Evolutionary conservation across 1,284 basidiomycete genomes (phyloP).

Genomic region (Cerrena zonata): DNA sequence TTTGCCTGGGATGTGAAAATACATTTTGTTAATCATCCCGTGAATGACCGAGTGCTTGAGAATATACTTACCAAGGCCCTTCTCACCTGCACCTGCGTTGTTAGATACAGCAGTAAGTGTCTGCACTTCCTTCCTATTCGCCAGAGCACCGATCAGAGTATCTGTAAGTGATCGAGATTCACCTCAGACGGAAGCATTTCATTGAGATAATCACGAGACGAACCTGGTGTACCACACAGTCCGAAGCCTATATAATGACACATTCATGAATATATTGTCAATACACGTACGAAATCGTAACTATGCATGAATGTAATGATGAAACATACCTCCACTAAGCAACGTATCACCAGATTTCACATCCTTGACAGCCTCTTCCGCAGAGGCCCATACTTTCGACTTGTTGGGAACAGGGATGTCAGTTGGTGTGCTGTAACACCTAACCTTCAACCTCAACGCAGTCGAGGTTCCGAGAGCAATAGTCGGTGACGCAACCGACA

Average conservation of each 20-base stretch:
- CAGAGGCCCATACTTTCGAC: constrained; percentile 49
- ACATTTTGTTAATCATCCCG: too few species aligned
- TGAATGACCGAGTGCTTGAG: too few species aligned
- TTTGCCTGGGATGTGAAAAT: constrained; percentile 47
- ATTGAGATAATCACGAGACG: not conserved
- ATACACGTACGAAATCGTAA: not conserved
- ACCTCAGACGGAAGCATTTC: too few species aligned
- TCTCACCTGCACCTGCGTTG: constrained; percentile 77
- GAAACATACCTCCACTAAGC: constrained; percentile 70
- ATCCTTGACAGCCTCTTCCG: constrained; percentile 51
- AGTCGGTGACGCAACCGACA: too few species aligned
- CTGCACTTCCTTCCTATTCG: constrained; percentile 64
- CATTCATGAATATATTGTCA: not conserved
- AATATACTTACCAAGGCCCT: constrained; percentile 66
- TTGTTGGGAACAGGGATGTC: constrained; percentile 29
- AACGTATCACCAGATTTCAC: constrained; percentile 61
- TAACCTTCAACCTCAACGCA: constrained; percentile 1
- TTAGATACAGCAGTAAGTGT: constrained; percentile 84
- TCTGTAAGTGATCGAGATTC: constrained; percentile 46
- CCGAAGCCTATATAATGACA: constrained; percentile 59
- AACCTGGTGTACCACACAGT: constrained; percentile 70
- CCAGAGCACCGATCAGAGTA: constrained; percentile 79
- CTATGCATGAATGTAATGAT: not conserved
- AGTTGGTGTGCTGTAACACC: constrained; percentile 22
- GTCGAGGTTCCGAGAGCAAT: not conserved